Evolutionary conservation across 2,329 filamentous ascomycete species (phyloP).

Genomic region (Penicillium sp.): DNA sequence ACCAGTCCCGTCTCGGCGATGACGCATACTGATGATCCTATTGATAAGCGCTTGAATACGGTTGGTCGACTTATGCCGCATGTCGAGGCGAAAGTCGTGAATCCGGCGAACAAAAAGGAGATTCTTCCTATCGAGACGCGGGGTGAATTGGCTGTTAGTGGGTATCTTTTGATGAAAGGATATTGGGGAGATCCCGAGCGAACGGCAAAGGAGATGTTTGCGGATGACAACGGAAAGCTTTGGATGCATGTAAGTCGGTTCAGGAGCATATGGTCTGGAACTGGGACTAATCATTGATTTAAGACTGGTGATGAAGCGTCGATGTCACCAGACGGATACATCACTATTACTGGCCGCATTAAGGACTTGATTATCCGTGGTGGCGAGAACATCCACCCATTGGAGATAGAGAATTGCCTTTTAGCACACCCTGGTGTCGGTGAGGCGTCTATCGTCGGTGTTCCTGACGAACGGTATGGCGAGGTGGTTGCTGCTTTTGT

Average conservation of each 20-base stretch:
- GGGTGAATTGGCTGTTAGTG: slow-evolving; percentile 80
- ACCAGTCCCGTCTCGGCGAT: slow-evolving; percentile 71
- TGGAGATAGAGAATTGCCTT: slow-evolving; percentile 88
- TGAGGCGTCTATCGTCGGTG: slow-evolving; percentile 79
- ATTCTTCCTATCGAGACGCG: slow-evolving; percentile 65
- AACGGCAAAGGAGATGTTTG: slow-evolving; percentile 68
- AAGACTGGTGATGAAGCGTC: slow-evolving; percentile 84
- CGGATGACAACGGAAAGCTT: slow-evolving; percentile 56
- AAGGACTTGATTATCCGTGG: slow-evolving; percentile 95
- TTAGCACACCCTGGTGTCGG: slow-evolving; percentile 68
- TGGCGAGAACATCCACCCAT: slow-evolving; percentile 92
- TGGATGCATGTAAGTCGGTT: slow-evolving; percentile 70
- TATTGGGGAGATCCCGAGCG: slow-evolving; percentile 76
- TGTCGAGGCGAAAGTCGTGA: slow-evolving; percentile 75
- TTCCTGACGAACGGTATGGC: slow-evolving; percentile 79
- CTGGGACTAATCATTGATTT: not conserved
- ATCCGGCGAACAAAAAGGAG: slow-evolving; percentile 59
- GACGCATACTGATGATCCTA: slow-evolving; percentile 75
- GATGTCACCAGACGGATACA: slow-evolving; percentile 81
- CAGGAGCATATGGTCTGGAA: not conserved
- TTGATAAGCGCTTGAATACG: slow-evolving; percentile 69
- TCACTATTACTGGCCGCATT: slow-evolving; percentile 85
- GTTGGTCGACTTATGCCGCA: slow-evolving; percentile 85
- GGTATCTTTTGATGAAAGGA: slow-evolving; percentile 87
- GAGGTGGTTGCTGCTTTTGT: slow-evolving; percentile 87